Evolutionary conservation across 1,284 basidiomycete genomes (phyloP).

Genomic region (Malassezia nana): DNA sequence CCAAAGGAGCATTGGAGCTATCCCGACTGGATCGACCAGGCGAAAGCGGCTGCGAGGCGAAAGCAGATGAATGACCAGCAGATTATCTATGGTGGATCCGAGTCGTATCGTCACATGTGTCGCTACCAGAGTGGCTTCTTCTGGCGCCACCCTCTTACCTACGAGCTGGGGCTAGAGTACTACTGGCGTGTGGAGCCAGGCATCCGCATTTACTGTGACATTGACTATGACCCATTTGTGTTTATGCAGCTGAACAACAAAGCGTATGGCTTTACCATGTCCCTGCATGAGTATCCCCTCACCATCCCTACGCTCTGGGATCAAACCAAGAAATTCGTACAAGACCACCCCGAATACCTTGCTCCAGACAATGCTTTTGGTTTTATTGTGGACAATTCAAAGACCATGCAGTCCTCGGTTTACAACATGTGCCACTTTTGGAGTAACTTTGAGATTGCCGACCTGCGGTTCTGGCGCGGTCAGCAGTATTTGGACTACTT

Average conservation of each 20-base stretch:
- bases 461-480: conserved; percentile 63
- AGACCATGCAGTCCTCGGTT: conserved; percentile 52
- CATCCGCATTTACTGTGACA: conserved; percentile 66
- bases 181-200: conserved; percentile 81
- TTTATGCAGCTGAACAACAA: conserved; percentile 73
- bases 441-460: conserved; percentile 60
- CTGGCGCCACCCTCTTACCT: conserved; percentile 50
- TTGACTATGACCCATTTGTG: conserved; percentile 72
- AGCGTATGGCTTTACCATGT: conserved; percentile 63
- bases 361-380: conserved; percentile 62
- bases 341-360: conserved; percentile 60
- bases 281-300: conserved; percentile 64
- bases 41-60: conserved; percentile 58
- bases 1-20: conserved; percentile 72
- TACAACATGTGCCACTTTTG: conserved; percentile 68
- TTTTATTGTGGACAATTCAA: conserved; percentile 67
- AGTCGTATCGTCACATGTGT: conserved; percentile 58
- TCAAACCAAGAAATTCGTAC: conserved; percentile 61
- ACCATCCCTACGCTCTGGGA: conserved; percentile 72
- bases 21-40: conserved; percentile 59
- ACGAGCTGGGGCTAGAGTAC: conserved; percentile 62
- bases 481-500: conserved; percentile 70
- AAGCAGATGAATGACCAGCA: conserved; percentile 59
- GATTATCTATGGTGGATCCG: conserved; percentile 75
- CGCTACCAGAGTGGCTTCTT: conserved; percentile 82